These are phyloP conservation scores for Solanum raphanifolium DNA, from an alignment of 257 asterid genomes.

Conservation along the genomic window DNA sequence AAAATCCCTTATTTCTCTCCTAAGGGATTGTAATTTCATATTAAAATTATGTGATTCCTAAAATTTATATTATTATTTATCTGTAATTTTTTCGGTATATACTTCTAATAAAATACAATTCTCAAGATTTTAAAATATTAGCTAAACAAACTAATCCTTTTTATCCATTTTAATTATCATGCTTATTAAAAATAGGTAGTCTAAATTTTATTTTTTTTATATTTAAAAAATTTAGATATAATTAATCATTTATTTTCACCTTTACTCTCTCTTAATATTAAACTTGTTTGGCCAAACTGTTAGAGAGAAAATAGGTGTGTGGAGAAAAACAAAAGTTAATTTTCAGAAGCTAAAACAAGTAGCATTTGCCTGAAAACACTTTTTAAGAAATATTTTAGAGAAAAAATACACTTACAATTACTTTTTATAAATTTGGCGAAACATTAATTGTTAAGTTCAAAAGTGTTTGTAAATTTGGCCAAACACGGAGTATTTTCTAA, in stretches of 20 bases:
- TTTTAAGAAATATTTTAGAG: no score
- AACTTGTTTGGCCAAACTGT: neutral
- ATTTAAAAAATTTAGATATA: neutral
- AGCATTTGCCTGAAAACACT: neutral
- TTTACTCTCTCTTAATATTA: neutral
- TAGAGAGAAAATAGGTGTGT: no score
- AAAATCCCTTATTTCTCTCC: no score
- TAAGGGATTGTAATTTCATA: no score
- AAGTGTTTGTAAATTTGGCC: neutral
- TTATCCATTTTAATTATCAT: neutral
- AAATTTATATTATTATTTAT: neutral
- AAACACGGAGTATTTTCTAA: neutral
- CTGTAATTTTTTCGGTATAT: neutral
- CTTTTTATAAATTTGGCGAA: neutral
- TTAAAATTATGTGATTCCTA: no score
- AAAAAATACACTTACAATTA: no score
- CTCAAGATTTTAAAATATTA: neutral
- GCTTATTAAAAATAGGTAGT: neutral
- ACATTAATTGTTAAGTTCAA: no score
- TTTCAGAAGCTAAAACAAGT: neutral
- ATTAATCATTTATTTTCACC: neutral
- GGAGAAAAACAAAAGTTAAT: no score
- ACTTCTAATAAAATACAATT: neutral
- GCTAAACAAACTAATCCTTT: neutral
- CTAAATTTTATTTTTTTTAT: neutral